Conservation (phyloP, 441 rosid species). For the Adansonia madagascariensis region DNA sequence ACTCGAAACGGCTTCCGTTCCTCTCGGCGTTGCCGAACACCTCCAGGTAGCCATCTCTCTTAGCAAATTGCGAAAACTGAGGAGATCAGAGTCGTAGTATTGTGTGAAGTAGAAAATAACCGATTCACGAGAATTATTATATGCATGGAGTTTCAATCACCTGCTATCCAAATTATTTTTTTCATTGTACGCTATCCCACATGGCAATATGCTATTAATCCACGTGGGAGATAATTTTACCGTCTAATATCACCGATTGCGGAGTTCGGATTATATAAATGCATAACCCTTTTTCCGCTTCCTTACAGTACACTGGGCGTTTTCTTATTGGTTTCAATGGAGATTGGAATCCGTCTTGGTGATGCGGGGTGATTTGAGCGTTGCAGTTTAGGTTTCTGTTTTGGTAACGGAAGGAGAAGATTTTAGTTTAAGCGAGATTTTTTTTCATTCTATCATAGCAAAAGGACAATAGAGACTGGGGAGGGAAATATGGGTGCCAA, state of each 20-base stretch:
- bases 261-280: background rate
- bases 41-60: conserved; percentile 46
- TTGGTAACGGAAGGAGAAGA: background rate
- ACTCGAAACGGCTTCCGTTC: conserved; percentile 35
- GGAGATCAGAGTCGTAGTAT: background rate
- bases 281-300: background rate
- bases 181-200: no score
- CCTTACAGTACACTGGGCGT: background rate
- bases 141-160: conserved; percentile 4
- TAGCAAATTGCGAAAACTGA: background rate
- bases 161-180: background rate
- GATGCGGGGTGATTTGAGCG: background rate
- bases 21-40: conserved; percentile 36
- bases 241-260: no score
- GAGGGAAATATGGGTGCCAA: background rate
- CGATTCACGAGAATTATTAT: conserved; percentile 22
- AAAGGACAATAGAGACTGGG: conserved; percentile 16
- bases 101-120: background rate
- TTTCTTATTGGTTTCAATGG: background rate
- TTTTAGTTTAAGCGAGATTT: background rate
- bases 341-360: background rate
- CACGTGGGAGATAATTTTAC: no score
- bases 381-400: background rate
- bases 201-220: no score
- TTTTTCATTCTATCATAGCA: background rate